Evolutionary conservation across 1,284 basidiomycete species (phyloP), one percentile per base, ranked within the genome.

Genomic region (Cystobasidium slooffiae): DNA sequence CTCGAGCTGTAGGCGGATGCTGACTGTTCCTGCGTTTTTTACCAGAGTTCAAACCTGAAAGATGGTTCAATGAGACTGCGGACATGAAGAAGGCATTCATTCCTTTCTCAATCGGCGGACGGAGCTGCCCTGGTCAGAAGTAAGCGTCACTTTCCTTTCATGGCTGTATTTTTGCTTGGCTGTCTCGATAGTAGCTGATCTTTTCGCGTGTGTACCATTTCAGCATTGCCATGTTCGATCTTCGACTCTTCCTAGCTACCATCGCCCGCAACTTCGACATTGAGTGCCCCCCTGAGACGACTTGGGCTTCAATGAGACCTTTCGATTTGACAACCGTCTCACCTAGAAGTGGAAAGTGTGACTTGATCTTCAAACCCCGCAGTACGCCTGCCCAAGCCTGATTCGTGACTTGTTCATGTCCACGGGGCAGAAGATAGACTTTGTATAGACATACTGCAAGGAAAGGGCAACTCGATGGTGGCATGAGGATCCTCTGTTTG

Each of bases 51-150:
- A n/a, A 43, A 37, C 56, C 67, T 18, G 67, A 69, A 61, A 14
- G 55, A 39, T 69, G 43, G 16, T 69, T 61, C 55, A 58, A 22
- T 14, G 55, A 63, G 43, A 69, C 55, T 22, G 9, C 55, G 14
- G 22, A 12, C 7, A 69, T 69, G 67, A 69, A 69, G 41, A 51
- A 46, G 14, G 67, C 55, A 4, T 69, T 64, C 22, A 61, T 63
- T n/a, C 67, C 55, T 31, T 61, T 63, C 67, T 69, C 67, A 14
- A 37, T 69, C 22, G 67, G 55, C 10, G 67, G 58, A 8, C 67
- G 67, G 6, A 72, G 49, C 22, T 72, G 69, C 22, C 46, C 69
- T 16, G 69, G 69, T 41, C 65, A 68, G 52, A 56, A 68, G 56
- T 69, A 22, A 59, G 68, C 8, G 7, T 24, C 47, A 4, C 63